Evolutionary conservation across 164 flowering plant genomes (phyloP), one percentile per base, ranked within the genome.

Genomic region (Berberis thunbergii): DNA sequence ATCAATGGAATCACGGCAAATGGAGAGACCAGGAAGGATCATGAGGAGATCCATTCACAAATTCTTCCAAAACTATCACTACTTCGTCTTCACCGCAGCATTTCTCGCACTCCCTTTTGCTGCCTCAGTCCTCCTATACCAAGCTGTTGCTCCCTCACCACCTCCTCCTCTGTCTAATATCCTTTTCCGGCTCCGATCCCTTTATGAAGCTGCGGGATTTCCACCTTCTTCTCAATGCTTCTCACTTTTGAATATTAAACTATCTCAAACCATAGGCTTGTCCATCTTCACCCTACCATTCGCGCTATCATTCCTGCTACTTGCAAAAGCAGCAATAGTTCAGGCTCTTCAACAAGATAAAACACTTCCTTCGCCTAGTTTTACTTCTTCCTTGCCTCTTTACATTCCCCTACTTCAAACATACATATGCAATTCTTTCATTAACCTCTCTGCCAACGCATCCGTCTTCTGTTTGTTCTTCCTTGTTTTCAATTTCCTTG

Each of bases 201-300:
- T 93, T 39, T 85, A 86, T 54, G 55, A 74, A 5, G 86, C 96
- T 1, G 88, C 94, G 1, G 93, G 92, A 0, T 78, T 93, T 71
- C 90, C 93, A 40, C 68, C 77, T 1, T 75, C 77, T 0, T 81
- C 89, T 0, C 74, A 73, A 6, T 73, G 87, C 64, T 80, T 86
- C 77, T 64, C 74, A 48, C 39, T 83, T 56, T 80, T 86, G 71
- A 75, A 59, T 65, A 74, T 78, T 49, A 93, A 86, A 73, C 82
- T 88, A 61, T 80, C 96, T 12, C 90, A 89, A 72, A 79, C 96
- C 40, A 66, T 89, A 52, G 65, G 78, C 49, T 70, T 86, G 9
- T 79, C 83, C 7, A 43, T 84, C 56, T 64, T 84, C 66, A 68
- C 85, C 3, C 67, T 88, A 7, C 97, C 98, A n/a, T 85, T 85